A percentile compares a stretch with the other conserved stretches of the same genome.
Conservation (phyloP, 2,329 filamentous ascomycete genomes). For the Paramyrothecium roridum region DNA sequence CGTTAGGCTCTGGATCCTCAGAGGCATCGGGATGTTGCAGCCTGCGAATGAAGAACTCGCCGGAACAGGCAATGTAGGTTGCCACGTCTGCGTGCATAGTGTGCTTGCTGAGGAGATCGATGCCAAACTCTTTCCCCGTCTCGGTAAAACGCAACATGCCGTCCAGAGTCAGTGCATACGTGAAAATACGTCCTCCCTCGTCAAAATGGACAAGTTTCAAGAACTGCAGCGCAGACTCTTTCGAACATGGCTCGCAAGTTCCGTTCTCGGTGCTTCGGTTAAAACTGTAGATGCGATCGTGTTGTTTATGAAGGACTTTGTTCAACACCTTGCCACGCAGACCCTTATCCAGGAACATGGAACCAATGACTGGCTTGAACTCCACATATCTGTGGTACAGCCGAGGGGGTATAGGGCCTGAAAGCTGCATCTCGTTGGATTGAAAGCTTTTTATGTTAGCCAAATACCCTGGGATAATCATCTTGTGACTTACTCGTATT, state of each 20-base stretch:
- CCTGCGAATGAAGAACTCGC: conserved; percentile 86
- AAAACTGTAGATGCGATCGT: conserved; percentile 85
- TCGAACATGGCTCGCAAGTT: conserved; percentile 60
- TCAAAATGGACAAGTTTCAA: conserved; percentile 84
- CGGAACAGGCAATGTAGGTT: conserved; percentile 86
- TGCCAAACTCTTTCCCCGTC: conserved; percentile 91
- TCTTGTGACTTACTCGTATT: conserved; percentile 66
- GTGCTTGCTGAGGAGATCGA: conserved; percentile 90
- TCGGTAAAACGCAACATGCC: conserved; percentile 88
- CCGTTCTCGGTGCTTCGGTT: conserved; percentile 74
- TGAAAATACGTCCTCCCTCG: conserved; percentile 82
- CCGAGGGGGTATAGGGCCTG: conserved; percentile 73
- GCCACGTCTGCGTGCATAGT: conserved; percentile 95
- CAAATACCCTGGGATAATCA: neutral
- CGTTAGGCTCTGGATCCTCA: conserved; percentile 37
- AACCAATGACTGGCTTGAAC: conserved; percentile 84
- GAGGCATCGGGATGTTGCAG: conserved; percentile 47
- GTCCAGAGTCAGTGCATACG: conserved; percentile 87
- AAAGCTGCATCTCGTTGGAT: conserved; percentile 85
- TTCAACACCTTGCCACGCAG: conserved; percentile 78
- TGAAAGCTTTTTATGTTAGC: conserved; percentile 64
- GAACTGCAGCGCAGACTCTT: conserved; percentile 74
- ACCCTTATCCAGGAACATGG: conserved; percentile 80
- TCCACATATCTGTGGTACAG: conserved; percentile 93
- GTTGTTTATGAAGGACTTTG: conserved; percentile 85